phyloP scores from a whole-genome alignment of 352 stramenopile genomes.

The Pythium rishiriense region DNA sequence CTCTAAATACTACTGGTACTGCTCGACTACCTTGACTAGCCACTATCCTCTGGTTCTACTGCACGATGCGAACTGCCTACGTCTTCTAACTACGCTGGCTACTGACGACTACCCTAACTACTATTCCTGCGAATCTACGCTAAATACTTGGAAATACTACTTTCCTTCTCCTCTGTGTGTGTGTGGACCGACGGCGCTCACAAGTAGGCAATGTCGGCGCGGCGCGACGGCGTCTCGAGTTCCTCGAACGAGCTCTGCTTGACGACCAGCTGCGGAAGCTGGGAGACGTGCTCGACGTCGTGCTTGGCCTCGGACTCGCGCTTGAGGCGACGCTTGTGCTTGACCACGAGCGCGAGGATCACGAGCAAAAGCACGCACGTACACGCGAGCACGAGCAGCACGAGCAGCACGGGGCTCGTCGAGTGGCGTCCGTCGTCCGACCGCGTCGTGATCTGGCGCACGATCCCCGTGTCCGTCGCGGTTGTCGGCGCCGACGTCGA shows the following conservation, averaged over 20 bases:
- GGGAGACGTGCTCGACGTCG: conserved; percentile 23
- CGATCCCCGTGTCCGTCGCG: neutral
- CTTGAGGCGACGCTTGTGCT: conserved; percentile 27
- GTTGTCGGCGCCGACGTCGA: neutral
- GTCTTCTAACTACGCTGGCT: conserved; percentile 1
- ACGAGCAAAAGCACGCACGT: conserved; percentile 29
- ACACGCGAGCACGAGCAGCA: conserved; percentile 28
- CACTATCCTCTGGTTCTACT: conserved; percentile 4
- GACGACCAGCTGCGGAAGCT: conserved; percentile 23
- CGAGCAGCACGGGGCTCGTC: conserved; percentile 34
- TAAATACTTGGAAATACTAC: conserved; percentile 15
- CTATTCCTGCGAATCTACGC: neutral
- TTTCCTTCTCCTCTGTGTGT: neutral
- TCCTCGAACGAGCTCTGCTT: conserved; percentile 31
- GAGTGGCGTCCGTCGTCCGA: neutral
- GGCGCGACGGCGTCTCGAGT: conserved; percentile 24
- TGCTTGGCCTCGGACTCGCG: conserved; percentile 20
- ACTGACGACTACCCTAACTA: neutral
- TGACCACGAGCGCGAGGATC: conserved; percentile 30
- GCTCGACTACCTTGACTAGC: conserved; percentile 11
- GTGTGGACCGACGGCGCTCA: conserved; percentile 6
- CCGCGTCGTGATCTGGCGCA: conserved; percentile 19
- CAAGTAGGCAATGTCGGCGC: conserved; percentile 24
- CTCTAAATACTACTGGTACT: conserved; percentile 4
- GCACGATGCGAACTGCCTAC: conserved; percentile 4